phyloP scores from a whole-genome alignment of 75 land plant species.

The Larix kaempferi region DNA sequence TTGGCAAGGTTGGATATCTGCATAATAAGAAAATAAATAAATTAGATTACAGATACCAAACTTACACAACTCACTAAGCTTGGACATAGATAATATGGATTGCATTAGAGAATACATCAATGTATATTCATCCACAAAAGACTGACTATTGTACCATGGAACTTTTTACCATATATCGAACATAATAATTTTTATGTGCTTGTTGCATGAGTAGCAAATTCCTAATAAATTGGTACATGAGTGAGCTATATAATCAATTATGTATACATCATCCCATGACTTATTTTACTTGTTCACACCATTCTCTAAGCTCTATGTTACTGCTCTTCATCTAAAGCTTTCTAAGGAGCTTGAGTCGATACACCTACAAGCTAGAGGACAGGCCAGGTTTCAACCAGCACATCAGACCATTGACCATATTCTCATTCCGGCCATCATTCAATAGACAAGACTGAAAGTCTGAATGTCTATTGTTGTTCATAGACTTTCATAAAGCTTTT shows the following conservation, averaged over 20 bases:
- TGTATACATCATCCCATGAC: not conserved
- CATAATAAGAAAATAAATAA: conserved; percentile 3
- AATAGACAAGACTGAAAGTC: too few species aligned
- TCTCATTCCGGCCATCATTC: too few species aligned
- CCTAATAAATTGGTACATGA: not conserved
- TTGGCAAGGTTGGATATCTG: conserved; percentile 96
- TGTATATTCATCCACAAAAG: not conserved
- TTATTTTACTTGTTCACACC: not conserved
- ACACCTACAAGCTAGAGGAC: too few species aligned
- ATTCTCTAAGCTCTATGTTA: not conserved
- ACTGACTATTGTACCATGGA: not conserved
- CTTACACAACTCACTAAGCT: not conserved
- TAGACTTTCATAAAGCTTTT: too few species aligned
- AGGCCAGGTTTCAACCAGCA: too few species aligned
- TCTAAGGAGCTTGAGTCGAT: too few species aligned
- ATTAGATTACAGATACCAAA: not conserved
- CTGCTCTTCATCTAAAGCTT: too few species aligned
- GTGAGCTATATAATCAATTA: not conserved
- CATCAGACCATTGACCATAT: too few species aligned
- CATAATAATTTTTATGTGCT: not conserved
- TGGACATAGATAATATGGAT: not conserved
- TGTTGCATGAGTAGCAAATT: not conserved
- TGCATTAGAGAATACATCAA: not conserved
- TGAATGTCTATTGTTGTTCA: too few species aligned
- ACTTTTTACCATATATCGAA: not conserved